Base-by-base conservation (phyloP, 2,329 filamentous ascomycete genomes). In the Colletotrichum spaethianum region DNA sequence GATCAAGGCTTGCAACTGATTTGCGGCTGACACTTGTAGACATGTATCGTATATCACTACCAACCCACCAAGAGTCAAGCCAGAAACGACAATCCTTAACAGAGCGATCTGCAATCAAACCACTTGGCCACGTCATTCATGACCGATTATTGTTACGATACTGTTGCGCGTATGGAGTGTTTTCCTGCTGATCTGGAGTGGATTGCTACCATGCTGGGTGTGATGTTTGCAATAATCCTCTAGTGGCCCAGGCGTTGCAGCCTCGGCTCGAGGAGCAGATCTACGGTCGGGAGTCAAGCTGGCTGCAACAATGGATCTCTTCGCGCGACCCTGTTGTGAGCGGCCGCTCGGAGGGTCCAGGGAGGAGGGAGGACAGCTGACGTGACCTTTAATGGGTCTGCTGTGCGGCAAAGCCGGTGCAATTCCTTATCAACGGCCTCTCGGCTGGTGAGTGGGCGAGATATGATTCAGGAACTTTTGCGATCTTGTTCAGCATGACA, bases 391-490 rank as follows among this genome's bases (percentile, higher is more conserved):
- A 33, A 72, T 63, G 68, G 68, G 68, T 57, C 68, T 42, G 42
- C 38, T 40, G 57, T 63, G 53, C 59, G 65, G 70, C 59, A 56
- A 70, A 72, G 69, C 65, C 52, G 65, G 60, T 55, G 42, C 53
- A 42, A 60, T 69, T 55, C 65, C 65, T 44, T 72, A 60, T 60
- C 65, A 64, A 60, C 42, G 46, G 31, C 33, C 23, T 42, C 62
- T 69, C 65, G 52, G 46, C 52, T 65, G 52, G 59, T 23, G 59
- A 46, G 65, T 53, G 69, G 59, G 60, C 44, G 62, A 60, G 60
- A 53, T 69, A 63, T 63, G 65, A 69, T 48, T 63, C 69, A 64
- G 59, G 69, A 55, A 69, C 65, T 63, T 72, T 69, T 69, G 69
- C 57, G 42, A 60, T 60, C 40, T 42, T 50, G 59, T 72, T 38